phyloP scores from a whole-genome alignment of 768 basidiomycete species.

The Lentinula sp. region DNA sequence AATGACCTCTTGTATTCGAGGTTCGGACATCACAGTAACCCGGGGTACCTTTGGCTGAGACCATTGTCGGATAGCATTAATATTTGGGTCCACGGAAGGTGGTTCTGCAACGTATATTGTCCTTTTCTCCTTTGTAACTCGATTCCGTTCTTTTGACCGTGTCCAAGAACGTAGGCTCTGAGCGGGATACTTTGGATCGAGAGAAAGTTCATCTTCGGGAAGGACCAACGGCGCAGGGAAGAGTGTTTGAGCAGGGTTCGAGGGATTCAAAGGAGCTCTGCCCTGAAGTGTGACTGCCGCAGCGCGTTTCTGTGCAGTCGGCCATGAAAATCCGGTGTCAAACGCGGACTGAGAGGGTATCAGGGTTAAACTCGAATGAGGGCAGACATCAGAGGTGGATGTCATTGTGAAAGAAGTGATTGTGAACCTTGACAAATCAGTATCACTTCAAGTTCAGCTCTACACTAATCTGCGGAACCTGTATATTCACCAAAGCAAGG shows the following conservation, averaged over 20 bases:
- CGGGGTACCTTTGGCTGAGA: constrained; percentile 5
- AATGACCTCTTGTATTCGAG: constrained; percentile 16
- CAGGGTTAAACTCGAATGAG: neutral
- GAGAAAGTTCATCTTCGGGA: constrained; percentile 25
- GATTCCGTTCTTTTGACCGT: constrained; percentile 23
- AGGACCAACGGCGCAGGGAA: constrained; percentile 28
- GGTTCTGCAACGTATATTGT: constrained; percentile 26
- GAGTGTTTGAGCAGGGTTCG: neutral
- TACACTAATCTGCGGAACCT: too few relatives aligned
- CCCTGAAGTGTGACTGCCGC: neutral
- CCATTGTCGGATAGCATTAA: constrained; percentile 21
- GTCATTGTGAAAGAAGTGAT: neutral
- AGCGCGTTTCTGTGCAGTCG: neutral
- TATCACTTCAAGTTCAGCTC: neutral
- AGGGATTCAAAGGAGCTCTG: neutral
- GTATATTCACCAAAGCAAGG: too few relatives aligned
- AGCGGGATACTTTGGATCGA: constrained; percentile 27
- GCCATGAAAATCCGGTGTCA: neutral
- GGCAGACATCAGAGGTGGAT: neutral
- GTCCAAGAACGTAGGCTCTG: constrained; percentile 26
- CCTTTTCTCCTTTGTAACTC: constrained; percentile 18
- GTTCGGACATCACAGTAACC: constrained; percentile 6
- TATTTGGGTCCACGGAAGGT: constrained; percentile 17
- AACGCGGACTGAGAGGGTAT: neutral
- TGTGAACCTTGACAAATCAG: neutral